Base-by-base conservation (phyloP, 768 basidiomycete species). In the Ramaria sp. region DNA sequence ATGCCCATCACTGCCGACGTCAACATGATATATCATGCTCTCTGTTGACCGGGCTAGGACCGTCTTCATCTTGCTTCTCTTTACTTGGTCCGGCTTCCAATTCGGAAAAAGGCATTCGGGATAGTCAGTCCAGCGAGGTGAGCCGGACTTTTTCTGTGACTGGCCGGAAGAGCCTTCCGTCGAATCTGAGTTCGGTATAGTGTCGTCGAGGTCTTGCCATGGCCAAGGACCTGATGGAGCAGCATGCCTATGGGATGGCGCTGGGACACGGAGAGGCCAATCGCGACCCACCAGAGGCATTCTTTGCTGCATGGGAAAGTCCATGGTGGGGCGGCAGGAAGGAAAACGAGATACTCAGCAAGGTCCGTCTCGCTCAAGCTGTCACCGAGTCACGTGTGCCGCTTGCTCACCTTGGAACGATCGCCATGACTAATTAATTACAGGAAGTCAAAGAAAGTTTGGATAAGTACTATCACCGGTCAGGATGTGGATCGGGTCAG, bases 101-200 rank as follows among this genome's bases (percentile, higher is more conserved):
- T 81, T 83, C 11, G 76, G 78, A 58, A 78, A 83, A 9, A 73
- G 65, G 1, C 74, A 73, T 58, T 79, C 75, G 0, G 81, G 80
- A 61, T 82, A 82, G 59, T 53, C 50, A 12, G 53, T 43, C 75
- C 75, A 76, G 39, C 30, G 2, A 15, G 42, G 42, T n/a, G 17
- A 43, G 22, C 12, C 47, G 31, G 27, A 57, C 6, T 49, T 34
- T 11, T 20, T 15, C 13, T 57, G 55, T 20, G 55, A 20, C 19
- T 45, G 37, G 20, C n/a, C 3, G 49, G 51, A 13, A 12, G 50
- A 20, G 27, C 1, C 24, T 20, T 34, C 27, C n/a, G 31, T 15
- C 45, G n/a, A 12, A n/a, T 24, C 13, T 6, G 47, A 50, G n/a
- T 7, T 9, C 33, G 19, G 57, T 1, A 73, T 74, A 41, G 69